These are phyloP conservation scores for Silene conica DNA, from an alignment of 148 eudicot species.

Conservation along the genomic window DNA sequence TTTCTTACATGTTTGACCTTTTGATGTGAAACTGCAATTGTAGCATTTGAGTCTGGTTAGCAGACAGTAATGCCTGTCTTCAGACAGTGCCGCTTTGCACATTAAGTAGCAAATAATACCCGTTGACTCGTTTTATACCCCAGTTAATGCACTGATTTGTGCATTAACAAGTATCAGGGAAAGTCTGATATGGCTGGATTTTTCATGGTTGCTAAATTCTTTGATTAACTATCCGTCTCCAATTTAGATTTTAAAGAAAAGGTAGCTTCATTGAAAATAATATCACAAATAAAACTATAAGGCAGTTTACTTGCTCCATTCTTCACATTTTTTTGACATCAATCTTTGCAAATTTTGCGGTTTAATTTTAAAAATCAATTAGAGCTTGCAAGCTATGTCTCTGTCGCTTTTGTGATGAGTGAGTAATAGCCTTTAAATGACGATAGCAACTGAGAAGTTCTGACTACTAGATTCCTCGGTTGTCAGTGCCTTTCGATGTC, in stretches of 20 bases:
- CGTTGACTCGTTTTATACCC: not conserved
- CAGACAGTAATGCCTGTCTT: not conserved
- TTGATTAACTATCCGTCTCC: not conserved
- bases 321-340: not conserved
- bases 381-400: not conserved
- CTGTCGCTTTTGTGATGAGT: not conserved
- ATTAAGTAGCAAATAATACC: not conserved
- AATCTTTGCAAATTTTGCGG: not conserved
- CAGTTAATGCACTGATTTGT: too few relatives aligned
- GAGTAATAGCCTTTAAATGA: not conserved
- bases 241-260: not conserved
- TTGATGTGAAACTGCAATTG: not conserved
- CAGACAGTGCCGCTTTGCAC: too few relatives aligned
- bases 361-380: not conserved
- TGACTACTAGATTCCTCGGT: not conserved
- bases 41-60: not conserved
- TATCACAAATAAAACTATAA: not conserved
- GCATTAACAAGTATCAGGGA: not conserved
- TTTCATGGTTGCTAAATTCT: not conserved
- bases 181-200: not conserved
- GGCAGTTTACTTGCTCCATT: not conserved
- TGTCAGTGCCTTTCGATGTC: not conserved
- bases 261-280: not conserved
- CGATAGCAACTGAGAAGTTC: not conserved
- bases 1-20: constrained; percentile 2